phyloP scores from a whole-genome alignment of 2,329 filamentous ascomycete species.

The Hirsutella minnesotensis region DNA sequence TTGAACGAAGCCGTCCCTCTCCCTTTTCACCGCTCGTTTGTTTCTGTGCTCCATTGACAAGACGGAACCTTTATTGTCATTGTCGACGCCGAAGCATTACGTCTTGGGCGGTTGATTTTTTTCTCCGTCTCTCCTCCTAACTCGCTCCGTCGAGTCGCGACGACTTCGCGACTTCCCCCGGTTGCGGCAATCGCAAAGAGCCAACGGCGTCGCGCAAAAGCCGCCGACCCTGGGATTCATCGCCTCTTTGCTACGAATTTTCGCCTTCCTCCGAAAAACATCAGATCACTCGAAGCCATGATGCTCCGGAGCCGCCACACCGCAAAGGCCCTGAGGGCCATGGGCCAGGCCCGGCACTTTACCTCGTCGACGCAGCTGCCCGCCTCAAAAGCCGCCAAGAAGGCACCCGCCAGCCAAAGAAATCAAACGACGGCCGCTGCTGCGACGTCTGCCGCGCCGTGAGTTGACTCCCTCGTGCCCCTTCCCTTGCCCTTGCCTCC shows the following conservation, averaged over 20 bases:
- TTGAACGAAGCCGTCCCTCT: too few species aligned
- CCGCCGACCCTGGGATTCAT: background rate
- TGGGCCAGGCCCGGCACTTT: conserved; percentile 27
- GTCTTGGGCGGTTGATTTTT: background rate
- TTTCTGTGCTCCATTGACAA: too few species aligned
- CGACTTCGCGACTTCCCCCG: too few species aligned
- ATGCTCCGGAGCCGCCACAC: conserved; percentile 41
- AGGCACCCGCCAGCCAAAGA: conserved; percentile 28
- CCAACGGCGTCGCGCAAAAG: too few species aligned
- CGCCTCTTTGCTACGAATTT: background rate
- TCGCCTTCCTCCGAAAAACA: background rate
- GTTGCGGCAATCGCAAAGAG: too few species aligned
- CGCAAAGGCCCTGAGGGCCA: conserved; percentile 32
- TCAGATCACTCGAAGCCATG: too few species aligned
- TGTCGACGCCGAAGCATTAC: too few species aligned
- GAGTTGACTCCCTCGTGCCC: conserved; percentile 16
- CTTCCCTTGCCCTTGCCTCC: conserved; percentile 10
- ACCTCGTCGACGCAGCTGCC: conserved; percentile 25
- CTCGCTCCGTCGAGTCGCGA: too few species aligned
- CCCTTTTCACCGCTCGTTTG: too few species aligned
- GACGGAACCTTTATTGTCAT: too few species aligned
- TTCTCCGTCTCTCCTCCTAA: background rate
- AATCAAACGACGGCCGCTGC: conserved; percentile 37
- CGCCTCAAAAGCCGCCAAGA: conserved; percentile 24
- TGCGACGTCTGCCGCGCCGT: conserved; percentile 36